Base-by-base conservation (phyloP, 208 protist species). In the Entamoeba moshkovskii region DNA sequence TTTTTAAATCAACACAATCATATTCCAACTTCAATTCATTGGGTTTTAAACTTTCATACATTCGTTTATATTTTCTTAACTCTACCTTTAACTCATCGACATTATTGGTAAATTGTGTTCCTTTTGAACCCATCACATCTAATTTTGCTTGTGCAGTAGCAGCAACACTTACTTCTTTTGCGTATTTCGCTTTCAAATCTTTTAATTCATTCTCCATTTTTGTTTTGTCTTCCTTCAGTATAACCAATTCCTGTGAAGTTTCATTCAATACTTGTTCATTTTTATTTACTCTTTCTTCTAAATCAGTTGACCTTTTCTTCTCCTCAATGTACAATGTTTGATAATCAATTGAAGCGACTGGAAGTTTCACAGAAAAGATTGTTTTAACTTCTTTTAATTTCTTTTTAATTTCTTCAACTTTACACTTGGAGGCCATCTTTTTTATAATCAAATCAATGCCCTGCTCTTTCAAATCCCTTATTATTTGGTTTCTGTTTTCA, bases 11-110 rank as follows among this genome's bases (percentile, higher is more conserved):
- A 38, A 85, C 59, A 38, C 59, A 85, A 3, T 85, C 59, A 85
- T 85, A 85, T 85, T 85, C 59, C 25, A 85, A 85, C 5, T 85
- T 85, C 25, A 85, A 85, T 85, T 85, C 59, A 85, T 85, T 85
- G 13, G 59, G 59, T 38, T 85, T 85, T 85, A 85, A 85, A 85
- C 59, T 85, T 33, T 85, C 59, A 85, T 85, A 85, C 59, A 85
- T 85, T 38, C 59, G 13, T 85, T 85, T 85, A 85, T 85, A 85
- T 38, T 85, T 85, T 44, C 33, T 85, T 38, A 85, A 85, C 25
- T 85, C 59, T 33, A 85, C n/a, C n/a, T 38, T 29, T 38, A 85
- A 42, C 25, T 85, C 18, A 85, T 85, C 59, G 13, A 38, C 59
- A 8, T 38, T 85, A 38, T 29, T 85, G n/a, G 33, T 85, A 42